Conservation (phyloP, 1,284 basidiomycete genomes). For the Mycena sp. region DNA sequence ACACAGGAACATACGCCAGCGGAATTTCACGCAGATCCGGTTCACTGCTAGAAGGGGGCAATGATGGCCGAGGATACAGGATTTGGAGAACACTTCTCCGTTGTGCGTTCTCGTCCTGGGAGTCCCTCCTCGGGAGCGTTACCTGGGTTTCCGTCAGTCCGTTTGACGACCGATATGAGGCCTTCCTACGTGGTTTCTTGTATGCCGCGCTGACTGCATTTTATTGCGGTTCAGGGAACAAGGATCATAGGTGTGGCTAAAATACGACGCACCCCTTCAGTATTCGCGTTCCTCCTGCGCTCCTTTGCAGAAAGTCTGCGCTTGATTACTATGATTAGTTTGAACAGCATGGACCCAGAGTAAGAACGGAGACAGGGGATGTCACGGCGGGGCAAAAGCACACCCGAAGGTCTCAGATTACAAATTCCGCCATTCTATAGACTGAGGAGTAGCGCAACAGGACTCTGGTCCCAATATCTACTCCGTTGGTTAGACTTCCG, state of each 20-base stretch:
- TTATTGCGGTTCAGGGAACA: no score
- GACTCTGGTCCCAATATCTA: no score
- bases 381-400: not conserved
- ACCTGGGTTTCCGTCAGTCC: no score
- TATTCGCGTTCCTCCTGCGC: not conserved
- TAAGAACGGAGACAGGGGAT: not conserved
- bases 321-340: constrained; percentile 16
- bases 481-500: no score
- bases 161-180: no score
- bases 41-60: not conserved
- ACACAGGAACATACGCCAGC: not conserved
- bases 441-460: no score
- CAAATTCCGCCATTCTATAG: no score
- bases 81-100: constrained; percentile 17
- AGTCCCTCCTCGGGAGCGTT: not conserved
- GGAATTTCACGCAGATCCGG: not conserved
- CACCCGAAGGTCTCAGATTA: no score
- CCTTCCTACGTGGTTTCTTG: not conserved
- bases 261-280: not conserved
- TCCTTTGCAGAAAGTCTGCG: constrained; percentile 9
- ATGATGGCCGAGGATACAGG: constrained; percentile 14
- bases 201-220: not conserved
- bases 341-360: not conserved
- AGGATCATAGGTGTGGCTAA: no score
- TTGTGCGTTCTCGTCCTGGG: constrained; percentile 9